phyloP scores from a whole-genome alignment of 306 rosid species.

The Phaseolus lunatus region DNA sequence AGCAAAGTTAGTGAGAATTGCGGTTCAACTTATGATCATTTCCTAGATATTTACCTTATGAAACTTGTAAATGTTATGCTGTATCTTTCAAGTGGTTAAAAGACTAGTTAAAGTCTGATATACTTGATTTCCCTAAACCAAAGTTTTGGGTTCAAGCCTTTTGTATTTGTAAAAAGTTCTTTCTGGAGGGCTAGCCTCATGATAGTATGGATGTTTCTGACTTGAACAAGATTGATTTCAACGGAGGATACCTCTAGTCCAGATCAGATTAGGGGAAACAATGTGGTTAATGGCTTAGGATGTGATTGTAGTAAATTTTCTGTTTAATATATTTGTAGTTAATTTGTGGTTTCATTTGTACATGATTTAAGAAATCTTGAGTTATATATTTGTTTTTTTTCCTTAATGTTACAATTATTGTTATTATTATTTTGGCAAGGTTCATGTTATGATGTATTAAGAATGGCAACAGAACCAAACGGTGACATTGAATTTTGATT shows the following conservation, averaged over 20 bases:
- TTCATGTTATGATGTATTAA: slow-evolving; percentile 24
- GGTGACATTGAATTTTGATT: slow-evolving; percentile 24
- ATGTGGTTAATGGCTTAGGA: slow-evolving; percentile 3
- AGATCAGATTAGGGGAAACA: too few species aligned
- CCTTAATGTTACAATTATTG: neutral
- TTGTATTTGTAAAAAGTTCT: neutral
- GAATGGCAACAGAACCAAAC: neutral
- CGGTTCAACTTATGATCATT: neutral
- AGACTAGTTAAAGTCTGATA: neutral
- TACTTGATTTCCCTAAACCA: neutral
- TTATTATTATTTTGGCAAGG: slow-evolving; percentile 21
- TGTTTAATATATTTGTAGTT: slow-evolving; percentile 31
- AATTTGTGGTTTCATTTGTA: slow-evolving; percentile 29
- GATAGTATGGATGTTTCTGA: neutral
- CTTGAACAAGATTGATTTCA: neutral
- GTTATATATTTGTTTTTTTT: slow-evolving; percentile 6
- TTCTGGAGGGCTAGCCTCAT: neutral
- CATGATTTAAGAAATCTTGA: slow-evolving; percentile 20
- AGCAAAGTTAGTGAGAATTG: neutral
- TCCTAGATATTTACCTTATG: slow-evolving; percentile 12
- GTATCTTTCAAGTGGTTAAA: slow-evolving; percentile 2
- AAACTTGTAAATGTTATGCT: neutral
- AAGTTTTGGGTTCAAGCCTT: too few species aligned
- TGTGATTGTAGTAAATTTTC: slow-evolving; percentile 4
- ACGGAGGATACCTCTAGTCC: neutral